Evolutionary conservation across 345 rosid species (phyloP).

Genomic region (Murraya paniculata): DNA sequence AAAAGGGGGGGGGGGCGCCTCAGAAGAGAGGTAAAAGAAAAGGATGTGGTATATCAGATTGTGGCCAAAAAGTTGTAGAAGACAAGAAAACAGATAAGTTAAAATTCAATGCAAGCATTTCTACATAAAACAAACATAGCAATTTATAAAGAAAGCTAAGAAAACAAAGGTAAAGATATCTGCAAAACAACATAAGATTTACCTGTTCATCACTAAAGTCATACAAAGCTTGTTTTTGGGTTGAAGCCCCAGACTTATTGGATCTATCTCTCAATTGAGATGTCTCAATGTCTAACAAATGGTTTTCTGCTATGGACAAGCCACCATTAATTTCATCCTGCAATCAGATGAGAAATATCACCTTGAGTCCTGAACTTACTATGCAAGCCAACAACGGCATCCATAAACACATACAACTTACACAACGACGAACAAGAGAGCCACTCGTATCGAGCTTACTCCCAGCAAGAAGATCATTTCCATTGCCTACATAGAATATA

Average conservation of each 20-base stretch:
- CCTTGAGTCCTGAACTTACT: constrained; percentile 44
- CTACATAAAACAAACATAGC: not conserved
- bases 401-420: constrained; percentile 99
- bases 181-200: not conserved
- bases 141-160: not conserved
- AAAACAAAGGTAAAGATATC: not conserved
- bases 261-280: constrained; percentile 25
- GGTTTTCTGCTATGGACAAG: constrained; percentile 39
- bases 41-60: not conserved
- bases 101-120: not conserved
- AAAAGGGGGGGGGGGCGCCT: not conserved
- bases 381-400: constrained; percentile 40
- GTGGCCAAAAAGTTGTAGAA: not conserved
- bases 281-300: constrained; percentile 32
- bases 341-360: constrained; percentile 41
- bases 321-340: constrained; percentile 63
- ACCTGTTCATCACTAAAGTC: constrained; percentile 87
- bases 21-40: not conserved
- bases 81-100: not conserved
- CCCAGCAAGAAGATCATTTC: constrained; percentile 31
- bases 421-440: constrained; percentile 87
- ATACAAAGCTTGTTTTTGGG: constrained; percentile 39
- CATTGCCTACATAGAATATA: constrained; percentile 39
- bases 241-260: constrained; percentile 28
- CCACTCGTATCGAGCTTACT: constrained; percentile 37